A percentile compares a stretch with the other conserved stretches of the same genome.
Conservation (phyloP, 805 yeast species). For the Nakazawaea siamensis region DNA sequence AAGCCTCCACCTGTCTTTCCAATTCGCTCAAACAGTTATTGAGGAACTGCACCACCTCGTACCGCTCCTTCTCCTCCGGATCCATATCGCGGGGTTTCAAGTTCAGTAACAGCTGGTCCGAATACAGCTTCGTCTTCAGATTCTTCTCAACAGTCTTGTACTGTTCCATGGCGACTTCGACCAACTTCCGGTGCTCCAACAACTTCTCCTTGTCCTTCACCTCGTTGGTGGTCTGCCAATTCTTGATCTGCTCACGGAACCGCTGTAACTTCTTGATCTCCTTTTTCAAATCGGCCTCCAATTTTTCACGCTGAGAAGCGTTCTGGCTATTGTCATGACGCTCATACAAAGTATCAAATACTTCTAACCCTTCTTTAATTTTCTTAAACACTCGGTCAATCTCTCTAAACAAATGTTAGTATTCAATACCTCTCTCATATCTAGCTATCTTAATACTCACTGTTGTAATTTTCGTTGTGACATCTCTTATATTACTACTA, state of each 20-base stretch:
- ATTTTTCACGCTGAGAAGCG: conserved; percentile 84
- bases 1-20: conserved; percentile 69
- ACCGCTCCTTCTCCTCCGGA: conserved; percentile 74
- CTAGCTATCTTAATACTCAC: conserved; percentile 22
- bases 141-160: conserved; percentile 91
- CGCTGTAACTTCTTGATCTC: conserved; percentile 93
- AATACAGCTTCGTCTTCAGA: conserved; percentile 88
- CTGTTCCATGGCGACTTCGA: conserved; percentile 84
- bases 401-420: conserved; percentile 33
- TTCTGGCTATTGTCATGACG: conserved; percentile 77
- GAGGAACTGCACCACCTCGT: conserved; percentile 63
- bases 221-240: conserved; percentile 87
- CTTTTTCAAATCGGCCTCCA: conserved; percentile 86
- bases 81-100: conserved; percentile 39
- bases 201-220: conserved; percentile 82
- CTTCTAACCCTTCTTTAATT: conserved; percentile 83
- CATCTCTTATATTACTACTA: conserved; percentile 21
- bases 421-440: background rate
- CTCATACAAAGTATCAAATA: conserved; percentile 79
- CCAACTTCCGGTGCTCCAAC: conserved; percentile 65
- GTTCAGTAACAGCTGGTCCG: conserved; percentile 83
- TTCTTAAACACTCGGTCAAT: conserved; percentile 90
- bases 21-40: conserved; percentile 70
- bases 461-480: conserved; percentile 43
- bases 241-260: conserved; percentile 89